Evolutionary conservation across 768 basidiomycete genomes (phyloP).

Genomic region (Mycena venus): DNA sequence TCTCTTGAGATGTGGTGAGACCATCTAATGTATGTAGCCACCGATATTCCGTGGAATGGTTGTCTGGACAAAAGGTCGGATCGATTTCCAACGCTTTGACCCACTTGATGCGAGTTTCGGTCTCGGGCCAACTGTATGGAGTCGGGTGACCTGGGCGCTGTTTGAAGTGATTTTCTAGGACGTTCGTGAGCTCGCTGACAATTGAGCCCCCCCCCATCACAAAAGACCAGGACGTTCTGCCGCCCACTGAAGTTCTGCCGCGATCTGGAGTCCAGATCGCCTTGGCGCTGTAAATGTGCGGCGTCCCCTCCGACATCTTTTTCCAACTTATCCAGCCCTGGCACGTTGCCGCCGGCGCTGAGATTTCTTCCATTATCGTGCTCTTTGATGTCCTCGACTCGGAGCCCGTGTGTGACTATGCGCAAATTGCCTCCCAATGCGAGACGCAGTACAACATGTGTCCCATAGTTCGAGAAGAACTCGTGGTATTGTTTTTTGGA

Average conservation of each 20-base stretch:
- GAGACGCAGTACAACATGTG: neutral
- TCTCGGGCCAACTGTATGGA: neutral
- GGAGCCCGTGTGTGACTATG: neutral
- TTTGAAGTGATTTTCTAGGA: constrained; percentile 3
- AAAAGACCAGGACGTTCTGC: neutral
- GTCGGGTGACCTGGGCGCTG: neutral
- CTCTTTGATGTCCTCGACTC: neutral
- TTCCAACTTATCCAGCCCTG: neutral
- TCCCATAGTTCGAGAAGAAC: constrained; percentile 18
- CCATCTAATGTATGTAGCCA: constrained; percentile 7
- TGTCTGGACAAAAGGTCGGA: constrained; percentile 9
- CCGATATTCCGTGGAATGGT: neutral
- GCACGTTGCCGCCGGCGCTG: neutral
- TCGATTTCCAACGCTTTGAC: neutral
- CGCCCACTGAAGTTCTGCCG: no score
- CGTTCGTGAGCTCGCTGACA: neutral
- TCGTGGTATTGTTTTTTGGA: neutral
- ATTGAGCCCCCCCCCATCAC: neutral
- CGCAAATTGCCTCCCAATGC: neutral
- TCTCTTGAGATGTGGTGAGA: neutral
- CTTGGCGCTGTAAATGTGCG: neutral
- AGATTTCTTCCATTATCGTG: neutral
- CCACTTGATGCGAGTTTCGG: neutral
- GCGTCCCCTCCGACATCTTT: neutral
- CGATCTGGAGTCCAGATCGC: neutral